phyloP scores from a whole-genome alignment of 2,329 filamentous ascomycete species.

The Stylonectria norvegica region DNA sequence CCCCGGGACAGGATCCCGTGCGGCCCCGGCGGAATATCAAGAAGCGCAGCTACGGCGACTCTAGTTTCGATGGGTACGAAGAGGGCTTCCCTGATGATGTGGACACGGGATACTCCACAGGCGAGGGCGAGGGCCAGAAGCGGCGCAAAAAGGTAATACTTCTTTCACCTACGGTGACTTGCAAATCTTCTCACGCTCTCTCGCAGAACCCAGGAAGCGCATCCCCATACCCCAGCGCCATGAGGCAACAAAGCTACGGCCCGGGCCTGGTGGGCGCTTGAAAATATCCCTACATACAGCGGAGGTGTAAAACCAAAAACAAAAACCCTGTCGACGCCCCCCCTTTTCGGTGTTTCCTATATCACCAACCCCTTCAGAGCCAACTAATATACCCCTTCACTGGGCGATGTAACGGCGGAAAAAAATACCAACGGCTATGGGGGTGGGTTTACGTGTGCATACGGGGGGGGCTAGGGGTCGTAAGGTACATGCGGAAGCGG shows the following conservation, averaged over 20 bases:
- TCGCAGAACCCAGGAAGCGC: slow-evolving; percentile 46
- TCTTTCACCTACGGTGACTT: not conserved
- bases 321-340: too few relatives aligned
- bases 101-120: slow-evolving; percentile 66
- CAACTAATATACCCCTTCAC: slow-evolving; percentile 10
- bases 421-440: slow-evolving; percentile 1
- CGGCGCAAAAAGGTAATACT: slow-evolving; percentile 63
- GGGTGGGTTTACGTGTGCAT: too few relatives aligned
- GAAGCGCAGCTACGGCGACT: slow-evolving; percentile 74
- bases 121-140: slow-evolving; percentile 63
- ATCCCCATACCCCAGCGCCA: slow-evolving; percentile 40
- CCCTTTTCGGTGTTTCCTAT: not conserved
- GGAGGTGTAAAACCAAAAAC: too few relatives aligned
- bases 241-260: slow-evolving; percentile 53
- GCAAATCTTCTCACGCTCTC: slow-evolving; percentile 28
- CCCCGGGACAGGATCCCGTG: slow-evolving; percentile 42
- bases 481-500: too few relatives aligned
- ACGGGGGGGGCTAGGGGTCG: too few relatives aligned
- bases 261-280: slow-evolving; percentile 58
- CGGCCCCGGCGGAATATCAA: slow-evolving; percentile 65
- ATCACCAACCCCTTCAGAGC: slow-evolving; percentile 3
- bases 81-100: slow-evolving; percentile 67
- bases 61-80: slow-evolving; percentile 70
- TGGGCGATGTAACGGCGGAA: slow-evolving; percentile 8
- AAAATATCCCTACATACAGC: too few relatives aligned